Evolutionary conservation across 345 rosid species (phyloP).

Genomic region (Corchorus capsularis): DNA sequence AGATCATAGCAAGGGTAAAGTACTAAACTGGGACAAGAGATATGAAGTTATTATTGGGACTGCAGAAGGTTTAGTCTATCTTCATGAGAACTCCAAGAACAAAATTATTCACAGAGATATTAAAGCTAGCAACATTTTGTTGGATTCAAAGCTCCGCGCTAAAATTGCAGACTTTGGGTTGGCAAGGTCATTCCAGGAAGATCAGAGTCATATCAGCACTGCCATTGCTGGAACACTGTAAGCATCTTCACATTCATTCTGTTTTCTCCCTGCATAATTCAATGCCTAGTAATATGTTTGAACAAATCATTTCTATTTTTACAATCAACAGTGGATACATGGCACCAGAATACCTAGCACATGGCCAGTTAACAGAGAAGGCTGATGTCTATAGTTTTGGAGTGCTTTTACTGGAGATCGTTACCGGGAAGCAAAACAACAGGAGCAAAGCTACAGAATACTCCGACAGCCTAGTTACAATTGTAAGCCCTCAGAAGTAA

Average conservation of each 20-base stretch:
- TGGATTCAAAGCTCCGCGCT: slow-evolving; percentile 78
- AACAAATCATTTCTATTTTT: not conserved
- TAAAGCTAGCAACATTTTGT: slow-evolving; percentile 87
- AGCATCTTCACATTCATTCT: slow-evolving; percentile 28
- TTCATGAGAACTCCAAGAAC: slow-evolving; percentile 69
- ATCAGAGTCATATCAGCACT: slow-evolving; percentile 94
- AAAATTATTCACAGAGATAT: slow-evolving; percentile 88
- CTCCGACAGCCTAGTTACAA: slow-evolving; percentile 73
- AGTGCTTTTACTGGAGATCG: slow-evolving; percentile 78
- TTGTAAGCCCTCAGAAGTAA: slow-evolving; percentile 47
- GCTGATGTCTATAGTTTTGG: slow-evolving; percentile 91
- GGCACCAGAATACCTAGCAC: slow-evolving; percentile 92
- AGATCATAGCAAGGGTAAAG: slow-evolving; percentile 66
- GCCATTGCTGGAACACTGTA: slow-evolving; percentile 96
- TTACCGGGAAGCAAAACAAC: slow-evolving; percentile 80
- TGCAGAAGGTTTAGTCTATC: slow-evolving; percentile 79
- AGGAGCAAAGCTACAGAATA: slow-evolving; percentile 70
- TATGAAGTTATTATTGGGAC: slow-evolving; percentile 67
- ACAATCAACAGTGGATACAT: slow-evolving; percentile 74
- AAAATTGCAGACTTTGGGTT: slow-evolving; percentile 95
- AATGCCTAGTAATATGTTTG: not conserved
- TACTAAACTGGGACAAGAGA: slow-evolving; percentile 75
- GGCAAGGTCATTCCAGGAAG: slow-evolving; percentile 92
- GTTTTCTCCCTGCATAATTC: not conserved
- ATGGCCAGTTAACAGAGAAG: slow-evolving; percentile 89